phyloP scores from a whole-genome alignment of 768 basidiomycete genomes.

The Lentinula boryana region DNA sequence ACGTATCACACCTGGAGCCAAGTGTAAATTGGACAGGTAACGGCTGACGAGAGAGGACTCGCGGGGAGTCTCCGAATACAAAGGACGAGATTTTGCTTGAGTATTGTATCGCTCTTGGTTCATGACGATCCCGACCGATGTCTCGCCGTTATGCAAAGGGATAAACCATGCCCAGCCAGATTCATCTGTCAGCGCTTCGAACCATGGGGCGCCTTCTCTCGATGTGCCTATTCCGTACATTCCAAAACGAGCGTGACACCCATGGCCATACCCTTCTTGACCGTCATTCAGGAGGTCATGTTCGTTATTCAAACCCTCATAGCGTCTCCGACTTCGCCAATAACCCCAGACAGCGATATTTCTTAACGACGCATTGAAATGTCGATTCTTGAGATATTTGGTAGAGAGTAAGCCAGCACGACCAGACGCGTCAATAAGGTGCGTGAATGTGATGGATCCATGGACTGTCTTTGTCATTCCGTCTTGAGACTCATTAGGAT shows the following conservation, averaged over 20 bases:
- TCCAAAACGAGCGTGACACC: constrained; percentile 25
- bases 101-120: constrained; percentile 44
- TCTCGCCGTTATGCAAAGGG: constrained; percentile 58
- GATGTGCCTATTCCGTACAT: constrained; percentile 44
- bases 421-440: constrained; percentile 70
- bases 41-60: constrained; percentile 9
- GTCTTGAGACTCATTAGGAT: constrained; percentile 18
- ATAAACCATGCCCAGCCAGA: constrained; percentile 73
- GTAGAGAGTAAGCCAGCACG: constrained; percentile 68
- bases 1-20: constrained; percentile 18
- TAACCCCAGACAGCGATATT: constrained; percentile 81
- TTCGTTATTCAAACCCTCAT: neutral
- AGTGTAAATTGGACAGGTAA: constrained; percentile 18
- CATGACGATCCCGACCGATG: constrained; percentile 59
- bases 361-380: constrained; percentile 60
- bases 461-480: constrained; percentile 7
- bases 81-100: constrained; percentile 13
- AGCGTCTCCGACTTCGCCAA: constrained; percentile 29
- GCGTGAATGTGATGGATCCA: constrained; percentile 56
- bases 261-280: constrained; percentile 4
- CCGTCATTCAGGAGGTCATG: neutral
- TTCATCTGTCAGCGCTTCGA: constrained; percentile 67
- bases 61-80: neutral
- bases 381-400: constrained; percentile 63
- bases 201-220: constrained; percentile 57